Conservation (phyloP, 2,329 filamentous ascomycete genomes). For the Stagonosporopsis rhizophila region DNA sequence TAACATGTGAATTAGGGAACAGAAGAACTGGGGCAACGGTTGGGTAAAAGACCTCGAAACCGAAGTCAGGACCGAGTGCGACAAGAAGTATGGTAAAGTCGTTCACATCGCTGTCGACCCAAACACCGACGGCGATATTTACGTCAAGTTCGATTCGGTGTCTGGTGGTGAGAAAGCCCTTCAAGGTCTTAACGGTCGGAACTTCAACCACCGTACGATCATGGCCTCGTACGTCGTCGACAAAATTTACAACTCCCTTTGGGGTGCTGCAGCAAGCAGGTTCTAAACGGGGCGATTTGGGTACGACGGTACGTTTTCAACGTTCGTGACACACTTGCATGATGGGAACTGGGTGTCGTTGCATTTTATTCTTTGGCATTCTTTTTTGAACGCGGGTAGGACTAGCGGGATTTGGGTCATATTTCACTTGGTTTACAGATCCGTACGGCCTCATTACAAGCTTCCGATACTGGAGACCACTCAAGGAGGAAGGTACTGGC, state of each 20-base stretch:
- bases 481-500: conserved; percentile 2
- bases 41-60: conserved; percentile 96
- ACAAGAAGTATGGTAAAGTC: conserved; percentile 94
- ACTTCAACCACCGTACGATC: conserved; percentile 92
- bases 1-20: conserved; percentile 37
- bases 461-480: neutral
- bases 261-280: conserved; percentile 39
- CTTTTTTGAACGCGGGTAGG: conserved; percentile 1
- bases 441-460: neutral
- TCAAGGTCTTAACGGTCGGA: conserved; percentile 95
- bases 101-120: conserved; percentile 96
- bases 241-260: conserved; percentile 97
- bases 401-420: neutral
- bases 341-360: conserved; percentile 13
- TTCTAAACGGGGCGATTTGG: conserved; percentile 23
- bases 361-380: neutral
- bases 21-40: conserved; percentile 32
- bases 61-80: conserved; percentile 91
- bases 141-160: conserved; percentile 97
- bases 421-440: conserved; percentile 16
- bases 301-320: conserved; percentile 25
- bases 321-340: conserved; percentile 10
- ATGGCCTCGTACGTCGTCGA: conserved; percentile 96
- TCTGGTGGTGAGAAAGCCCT: conserved; percentile 96
- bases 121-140: conserved; percentile 94